phyloP scores from a whole-genome alignment of 768 basidiomycete genomes.

The Daedaleopsis nitida region DNA sequence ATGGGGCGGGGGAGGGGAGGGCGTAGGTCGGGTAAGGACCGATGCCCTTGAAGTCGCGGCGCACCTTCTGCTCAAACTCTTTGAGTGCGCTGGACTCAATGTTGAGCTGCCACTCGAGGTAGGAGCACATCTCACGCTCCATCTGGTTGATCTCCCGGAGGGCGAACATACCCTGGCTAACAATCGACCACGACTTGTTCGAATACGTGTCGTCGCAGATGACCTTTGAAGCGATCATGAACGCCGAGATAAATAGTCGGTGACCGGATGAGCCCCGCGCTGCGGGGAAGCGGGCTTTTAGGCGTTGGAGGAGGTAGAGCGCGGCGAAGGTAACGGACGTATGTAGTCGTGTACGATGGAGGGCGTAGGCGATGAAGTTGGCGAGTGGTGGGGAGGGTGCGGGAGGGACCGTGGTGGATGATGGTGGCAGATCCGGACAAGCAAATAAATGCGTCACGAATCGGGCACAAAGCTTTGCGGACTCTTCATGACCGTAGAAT shows the following conservation, averaged over 20 bases:
- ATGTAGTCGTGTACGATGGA: slow-evolving; percentile 75
- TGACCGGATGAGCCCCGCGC: slow-evolving; percentile 90
- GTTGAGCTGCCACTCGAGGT: slow-evolving; percentile 90
- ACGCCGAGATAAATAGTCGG: slow-evolving; percentile 86
- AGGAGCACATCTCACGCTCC: slow-evolving; percentile 92
- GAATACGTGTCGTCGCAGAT: slow-evolving; percentile 71
- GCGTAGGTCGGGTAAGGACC: slow-evolving; percentile 67
- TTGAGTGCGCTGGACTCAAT: slow-evolving; percentile 63
- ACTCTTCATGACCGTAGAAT: slow-evolving; percentile 46
- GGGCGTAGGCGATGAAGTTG: slow-evolving; percentile 82
- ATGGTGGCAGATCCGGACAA: slow-evolving; percentile 47
- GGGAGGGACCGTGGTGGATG: slow-evolving; percentile 35
- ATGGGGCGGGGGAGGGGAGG: slow-evolving; percentile 45
- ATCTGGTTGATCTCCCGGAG: slow-evolving; percentile 94
- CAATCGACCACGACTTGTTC: slow-evolving; percentile 70
- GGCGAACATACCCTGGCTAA: slow-evolving; percentile 63
- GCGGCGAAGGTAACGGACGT: slow-evolving; percentile 59
- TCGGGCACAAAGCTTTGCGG: slow-evolving; percentile 41
- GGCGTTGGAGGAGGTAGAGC: slow-evolving; percentile 75
- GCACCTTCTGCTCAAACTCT: slow-evolving; percentile 63
- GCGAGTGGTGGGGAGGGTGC: slow-evolving; percentile 65
- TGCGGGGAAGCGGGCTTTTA: slow-evolving; percentile 91
- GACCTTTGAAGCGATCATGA: slow-evolving; percentile 88
- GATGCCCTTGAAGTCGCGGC: slow-evolving; percentile 56
- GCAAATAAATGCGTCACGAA: slow-evolving; percentile 47